Base-by-base conservation (phyloP, 306 rosid species). In the Purshia tridentata region DNA sequence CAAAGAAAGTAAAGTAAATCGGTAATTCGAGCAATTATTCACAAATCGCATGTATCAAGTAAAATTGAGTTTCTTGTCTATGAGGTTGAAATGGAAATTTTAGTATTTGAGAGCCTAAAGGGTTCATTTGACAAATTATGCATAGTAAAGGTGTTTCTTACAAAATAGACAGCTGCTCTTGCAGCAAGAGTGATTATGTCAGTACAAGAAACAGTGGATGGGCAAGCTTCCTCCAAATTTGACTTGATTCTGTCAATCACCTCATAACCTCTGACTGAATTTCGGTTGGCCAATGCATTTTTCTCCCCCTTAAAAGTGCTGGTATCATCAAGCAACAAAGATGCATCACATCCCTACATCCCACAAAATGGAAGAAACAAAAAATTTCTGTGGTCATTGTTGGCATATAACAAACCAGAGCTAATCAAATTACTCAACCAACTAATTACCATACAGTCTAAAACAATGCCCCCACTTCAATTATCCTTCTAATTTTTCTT, bases 341-440 rank as follows among this genome's bases (percentile, higher is more conserved):
- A 94, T 14, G 80, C 97, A 68, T 91, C 99, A 76, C 99, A 94
- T 37, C 97, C 96, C 99, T 91, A 40, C 29, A 9, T 69, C 12
- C 61, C 62, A 62, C 60, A 47, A 54, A 37, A 60, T 51, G 8
- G 2, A 59, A 45, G 53, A 61, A 67, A 63, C 37, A 6, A 62
- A 23, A 41, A 18, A 7, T 23, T 2, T 52, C 10, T 57, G 6
- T 46, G 19, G 70, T 50, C 40, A 77, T 50, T 8, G 48, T 61
- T 73, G 57, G 16, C 8, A 35, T 39, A 20, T 7, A 1, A 37
- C 10, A 68, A 67, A 51, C 73, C 44, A 68, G 20, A n/a, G 59
- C 9, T 29, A 37, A 19, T 68, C 52, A 65, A 65, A 14, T 6
- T 42, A 8, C 29, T 20, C 46, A 44, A 10, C 13, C 0, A 15